These are phyloP conservation scores for Fusarium chuoi DNA, from an alignment of 2,329 filamentous ascomycete genomes.

Conservation along the genomic window DNA sequence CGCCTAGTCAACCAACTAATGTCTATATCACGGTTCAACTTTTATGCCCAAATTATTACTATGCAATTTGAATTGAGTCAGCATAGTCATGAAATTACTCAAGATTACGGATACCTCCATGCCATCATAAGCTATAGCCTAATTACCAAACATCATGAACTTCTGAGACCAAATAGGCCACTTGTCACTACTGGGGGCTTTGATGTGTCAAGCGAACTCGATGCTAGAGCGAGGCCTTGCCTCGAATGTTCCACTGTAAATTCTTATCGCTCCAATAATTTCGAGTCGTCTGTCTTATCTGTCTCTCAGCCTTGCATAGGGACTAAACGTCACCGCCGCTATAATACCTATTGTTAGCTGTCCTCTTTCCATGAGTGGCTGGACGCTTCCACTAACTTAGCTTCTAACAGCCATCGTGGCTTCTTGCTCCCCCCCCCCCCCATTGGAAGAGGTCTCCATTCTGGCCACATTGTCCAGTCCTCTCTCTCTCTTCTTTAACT, in stretches of 20 bases:
- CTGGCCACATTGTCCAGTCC: conserved; percentile 51
- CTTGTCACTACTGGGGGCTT: conserved; percentile 25
- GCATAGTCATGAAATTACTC: conserved; percentile 21
- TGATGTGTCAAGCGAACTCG: conserved; percentile 33
- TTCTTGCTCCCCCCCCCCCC: conserved; percentile 37
- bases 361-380: conserved; percentile 49
- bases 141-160: conserved; percentile 36
- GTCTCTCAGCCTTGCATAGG: conserved; percentile 43
- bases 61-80: neutral
- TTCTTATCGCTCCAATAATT: conserved; percentile 39
- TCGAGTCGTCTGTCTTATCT: neutral
- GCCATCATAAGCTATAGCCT: neutral
- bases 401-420: conserved; percentile 45
- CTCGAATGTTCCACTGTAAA: neutral
- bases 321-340: conserved; percentile 37
- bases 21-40: neutral
- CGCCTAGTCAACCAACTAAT: neutral
- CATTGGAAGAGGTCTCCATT: conserved; percentile 39
- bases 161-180: conserved; percentile 30
- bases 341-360: conserved; percentile 46
- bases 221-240: conserved; percentile 23
- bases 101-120: neutral
- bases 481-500: conserved; percentile 29
- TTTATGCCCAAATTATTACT: neutral
- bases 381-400: conserved; percentile 24